Conservation (phyloP, 768 basidiomycete species). For the Psilocybe sp. region DNA sequence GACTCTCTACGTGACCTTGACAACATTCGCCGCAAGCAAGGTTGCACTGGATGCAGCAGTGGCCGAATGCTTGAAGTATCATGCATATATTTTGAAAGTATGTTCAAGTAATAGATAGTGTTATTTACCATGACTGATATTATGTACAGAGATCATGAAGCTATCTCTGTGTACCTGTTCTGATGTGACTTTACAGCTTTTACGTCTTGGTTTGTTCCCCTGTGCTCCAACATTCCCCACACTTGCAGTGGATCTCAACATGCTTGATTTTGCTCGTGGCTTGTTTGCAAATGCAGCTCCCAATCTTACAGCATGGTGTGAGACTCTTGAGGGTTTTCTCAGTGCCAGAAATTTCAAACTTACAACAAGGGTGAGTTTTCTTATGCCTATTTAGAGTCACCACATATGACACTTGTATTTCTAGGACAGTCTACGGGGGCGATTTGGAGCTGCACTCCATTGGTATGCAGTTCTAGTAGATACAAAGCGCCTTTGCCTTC, state of each 20-base stretch:
- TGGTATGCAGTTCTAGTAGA: constrained; percentile 18
- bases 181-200: constrained; percentile 2
- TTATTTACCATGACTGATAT: not conserved
- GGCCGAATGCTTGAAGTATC: constrained; percentile 1
- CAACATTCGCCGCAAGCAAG: not conserved
- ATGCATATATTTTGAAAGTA: constrained; percentile 12
- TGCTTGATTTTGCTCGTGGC: constrained; percentile 23
- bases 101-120: not conserved
- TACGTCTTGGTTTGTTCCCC: constrained; percentile 1
- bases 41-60: not conserved
- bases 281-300: constrained; percentile 24
- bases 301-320: constrained; percentile 13
- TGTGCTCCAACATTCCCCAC: constrained; percentile 24
- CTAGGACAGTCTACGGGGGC: not conserved
- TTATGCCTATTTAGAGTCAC: not conserved
- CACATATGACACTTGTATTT: no score
- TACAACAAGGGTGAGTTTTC: constrained; percentile 9
- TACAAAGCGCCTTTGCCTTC: not conserved
- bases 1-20: not conserved
- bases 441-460: constrained; percentile 18
- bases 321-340: constrained; percentile 22
- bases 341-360: constrained; percentile 17
- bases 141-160: constrained; percentile 3
- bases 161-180: constrained; percentile 8
- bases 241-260: constrained; percentile 27